Percentiles rank a stretch among this genome's conserved stretches.
phyloP scores from a whole-genome alignment of 345 rosid genomes.

The Gossypium turneri region DNA sequence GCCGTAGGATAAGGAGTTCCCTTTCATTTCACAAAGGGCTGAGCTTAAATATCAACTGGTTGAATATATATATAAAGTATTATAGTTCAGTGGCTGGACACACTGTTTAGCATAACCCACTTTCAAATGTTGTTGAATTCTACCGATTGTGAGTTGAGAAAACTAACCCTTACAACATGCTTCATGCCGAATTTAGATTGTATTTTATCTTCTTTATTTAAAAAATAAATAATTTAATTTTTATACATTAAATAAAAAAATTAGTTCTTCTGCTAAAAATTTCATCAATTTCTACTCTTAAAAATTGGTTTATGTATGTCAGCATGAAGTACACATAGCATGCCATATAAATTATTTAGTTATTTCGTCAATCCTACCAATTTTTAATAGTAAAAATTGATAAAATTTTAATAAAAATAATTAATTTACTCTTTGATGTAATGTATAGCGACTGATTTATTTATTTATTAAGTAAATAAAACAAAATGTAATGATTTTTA shows the following conservation, averaged over 20 bases:
- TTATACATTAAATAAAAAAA: too few relatives aligned
- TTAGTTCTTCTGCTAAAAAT: accelerated
- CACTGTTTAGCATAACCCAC: background rate
- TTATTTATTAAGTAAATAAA: too few relatives aligned
- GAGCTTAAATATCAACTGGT: background rate
- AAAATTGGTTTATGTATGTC: accelerated
- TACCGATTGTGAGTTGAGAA: conserved; percentile 7
- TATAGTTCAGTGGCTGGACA: background rate
- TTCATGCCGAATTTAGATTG: background rate
- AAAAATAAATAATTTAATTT: too few relatives aligned
- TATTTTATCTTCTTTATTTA: too few relatives aligned
- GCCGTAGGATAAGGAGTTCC: background rate
- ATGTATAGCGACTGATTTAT: too few relatives aligned
- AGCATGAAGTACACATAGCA: too few relatives aligned
- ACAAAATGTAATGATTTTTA: too few relatives aligned
- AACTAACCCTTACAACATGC: background rate
- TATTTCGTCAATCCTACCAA: accelerated
- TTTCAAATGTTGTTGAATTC: background rate
- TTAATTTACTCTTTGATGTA: accelerated
- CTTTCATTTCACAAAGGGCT: background rate
- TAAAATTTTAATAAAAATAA: too few relatives aligned
- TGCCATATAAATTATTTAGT: too few relatives aligned
- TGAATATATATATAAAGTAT: background rate
- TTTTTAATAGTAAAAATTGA: too few relatives aligned
- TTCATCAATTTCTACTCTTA: too few relatives aligned